A percentile compares a stretch with the other conserved stretches of the same genome.
Evolutionary conservation across 495 filamentous ascomycete species (phyloP).

Genomic region (Penicillium egyptiacum): DNA sequence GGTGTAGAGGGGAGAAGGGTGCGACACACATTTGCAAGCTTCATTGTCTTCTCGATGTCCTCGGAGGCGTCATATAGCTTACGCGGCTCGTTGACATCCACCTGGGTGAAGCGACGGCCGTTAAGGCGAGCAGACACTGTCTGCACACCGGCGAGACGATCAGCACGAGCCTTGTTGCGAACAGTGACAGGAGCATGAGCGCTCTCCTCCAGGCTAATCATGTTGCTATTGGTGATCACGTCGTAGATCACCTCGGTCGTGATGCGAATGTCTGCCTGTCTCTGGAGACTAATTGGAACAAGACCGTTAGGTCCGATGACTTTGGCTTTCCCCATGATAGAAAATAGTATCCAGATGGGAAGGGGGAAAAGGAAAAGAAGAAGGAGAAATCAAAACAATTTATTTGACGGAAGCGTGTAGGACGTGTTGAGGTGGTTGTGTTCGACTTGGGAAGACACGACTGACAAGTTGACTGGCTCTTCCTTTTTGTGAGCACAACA

Average conservation of each 20-base stretch:
- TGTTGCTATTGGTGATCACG: neutral
- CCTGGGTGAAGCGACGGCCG: neutral
- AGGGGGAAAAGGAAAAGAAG: neutral
- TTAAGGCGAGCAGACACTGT: neutral
- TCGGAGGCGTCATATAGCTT: neutral
- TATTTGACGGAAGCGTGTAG: neutral
- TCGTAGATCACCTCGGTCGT: neutral
- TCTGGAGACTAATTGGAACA: neutral
- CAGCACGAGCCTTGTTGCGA: neutral
- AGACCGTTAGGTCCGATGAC: neutral
- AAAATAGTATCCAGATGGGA: neutral
- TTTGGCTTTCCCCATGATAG: neutral
- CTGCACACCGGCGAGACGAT: neutral
- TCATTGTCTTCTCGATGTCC: neutral
- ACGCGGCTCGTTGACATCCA: neutral
- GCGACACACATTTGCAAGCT: neutral
- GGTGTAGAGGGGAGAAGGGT: too few relatives aligned
- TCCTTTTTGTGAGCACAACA: neutral
- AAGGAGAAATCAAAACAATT: neutral
- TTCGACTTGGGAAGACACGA: neutral
- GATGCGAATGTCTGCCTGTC: neutral
- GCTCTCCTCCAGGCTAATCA: neutral
- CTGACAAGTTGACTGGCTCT: neutral
- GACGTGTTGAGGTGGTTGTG: neutral
- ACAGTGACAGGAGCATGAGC: neutral